These are phyloP conservation scores for Dactylellina parvicollis DNA, from an alignment of 2,329 filamentous ascomycete genomes.

Conservation along the genomic window DNA sequence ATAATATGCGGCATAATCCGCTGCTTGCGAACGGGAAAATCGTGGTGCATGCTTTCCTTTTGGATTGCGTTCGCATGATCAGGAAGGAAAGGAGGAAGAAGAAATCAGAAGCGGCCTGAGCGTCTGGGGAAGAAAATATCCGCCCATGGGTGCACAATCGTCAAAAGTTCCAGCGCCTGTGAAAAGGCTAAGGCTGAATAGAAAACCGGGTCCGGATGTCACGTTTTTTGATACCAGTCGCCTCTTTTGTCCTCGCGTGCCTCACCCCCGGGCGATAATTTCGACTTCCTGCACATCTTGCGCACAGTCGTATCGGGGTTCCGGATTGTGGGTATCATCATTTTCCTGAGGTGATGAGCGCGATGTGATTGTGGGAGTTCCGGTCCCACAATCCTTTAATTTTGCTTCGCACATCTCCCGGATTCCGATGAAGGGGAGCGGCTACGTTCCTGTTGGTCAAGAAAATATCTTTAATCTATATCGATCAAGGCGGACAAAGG, in stretches of 20 bases:
- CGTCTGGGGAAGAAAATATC: conserved; percentile 52
- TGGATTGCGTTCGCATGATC: not conserved
- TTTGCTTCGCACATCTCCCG: conserved; percentile 35
- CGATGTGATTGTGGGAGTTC: conserved; percentile 25
- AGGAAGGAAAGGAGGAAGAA: not conserved
- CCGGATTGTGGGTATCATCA: conserved; percentile 49
- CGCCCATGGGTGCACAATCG: conserved; percentile 35
- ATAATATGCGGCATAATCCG: conserved; percentile 8
- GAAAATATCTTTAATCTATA: conserved; percentile 31
- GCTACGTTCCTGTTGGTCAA: conserved; percentile 36
- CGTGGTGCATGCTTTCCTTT: not conserved
- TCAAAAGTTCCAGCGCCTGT: conserved; percentile 11
- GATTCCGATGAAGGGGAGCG: conserved; percentile 27
- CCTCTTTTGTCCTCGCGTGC: conserved; percentile 21
- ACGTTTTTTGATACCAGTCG: conserved; percentile 39
- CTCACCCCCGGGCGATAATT: conserved; percentile 4
- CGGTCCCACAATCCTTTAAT: conserved; percentile 52
- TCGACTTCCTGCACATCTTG: conserved; percentile 49
- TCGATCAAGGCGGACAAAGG: conserved; percentile 34
- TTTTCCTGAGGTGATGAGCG: not conserved
- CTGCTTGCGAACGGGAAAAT: not conserved
- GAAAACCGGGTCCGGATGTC: conserved; percentile 42
- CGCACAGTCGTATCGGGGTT: conserved; percentile 52
- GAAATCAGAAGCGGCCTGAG: conserved; percentile 37
- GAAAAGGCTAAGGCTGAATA: conserved; percentile 33